Conservation (phyloP, 2,329 filamentous ascomycete species). For the Verticillium tricorpus region DNA sequence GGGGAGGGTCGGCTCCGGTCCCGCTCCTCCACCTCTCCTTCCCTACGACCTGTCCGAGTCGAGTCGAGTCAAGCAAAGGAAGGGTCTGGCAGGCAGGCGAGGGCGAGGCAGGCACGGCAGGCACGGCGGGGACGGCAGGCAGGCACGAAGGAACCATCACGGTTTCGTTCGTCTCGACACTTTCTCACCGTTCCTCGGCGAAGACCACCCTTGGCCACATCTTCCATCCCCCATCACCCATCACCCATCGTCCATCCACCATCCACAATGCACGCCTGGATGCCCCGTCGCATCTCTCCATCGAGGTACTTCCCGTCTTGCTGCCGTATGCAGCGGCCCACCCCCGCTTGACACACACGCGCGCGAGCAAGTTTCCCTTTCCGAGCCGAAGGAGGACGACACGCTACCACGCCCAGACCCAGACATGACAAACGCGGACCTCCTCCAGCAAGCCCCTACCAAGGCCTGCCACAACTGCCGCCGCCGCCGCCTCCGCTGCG, state of each 20-base stretch:
- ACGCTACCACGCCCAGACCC: neutral
- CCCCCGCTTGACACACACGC: neutral
- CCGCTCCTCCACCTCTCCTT: neutral
- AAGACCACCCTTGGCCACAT: neutral
- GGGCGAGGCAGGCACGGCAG: too few relatives aligned
- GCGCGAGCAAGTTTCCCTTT: neutral
- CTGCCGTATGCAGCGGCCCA: neutral
- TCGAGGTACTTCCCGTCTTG: constrained; percentile 8
- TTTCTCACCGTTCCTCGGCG: neutral
- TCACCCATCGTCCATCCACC: neutral
- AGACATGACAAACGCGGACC: neutral
- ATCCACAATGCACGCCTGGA: constrained; percentile 11
- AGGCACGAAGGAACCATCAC: too few relatives aligned
- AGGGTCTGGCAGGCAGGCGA: too few relatives aligned
- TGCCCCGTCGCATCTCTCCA: constrained; percentile 4
- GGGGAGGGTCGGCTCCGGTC: neutral
- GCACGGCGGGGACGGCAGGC: too few relatives aligned
- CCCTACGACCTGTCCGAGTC: neutral
- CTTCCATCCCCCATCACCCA: neutral
- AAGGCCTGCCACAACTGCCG: constrained; percentile 48
- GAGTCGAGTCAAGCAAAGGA: neutral
- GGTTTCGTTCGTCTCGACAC: constrained; percentile 3
- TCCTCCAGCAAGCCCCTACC: constrained; percentile 7
- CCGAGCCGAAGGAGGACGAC: too few relatives aligned
- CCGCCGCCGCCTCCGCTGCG: constrained; percentile 47